Base-by-base conservation (phyloP, 225 moss, liverwort and hornwort genomes). In the Thuidium tamariscinum region DNA sequence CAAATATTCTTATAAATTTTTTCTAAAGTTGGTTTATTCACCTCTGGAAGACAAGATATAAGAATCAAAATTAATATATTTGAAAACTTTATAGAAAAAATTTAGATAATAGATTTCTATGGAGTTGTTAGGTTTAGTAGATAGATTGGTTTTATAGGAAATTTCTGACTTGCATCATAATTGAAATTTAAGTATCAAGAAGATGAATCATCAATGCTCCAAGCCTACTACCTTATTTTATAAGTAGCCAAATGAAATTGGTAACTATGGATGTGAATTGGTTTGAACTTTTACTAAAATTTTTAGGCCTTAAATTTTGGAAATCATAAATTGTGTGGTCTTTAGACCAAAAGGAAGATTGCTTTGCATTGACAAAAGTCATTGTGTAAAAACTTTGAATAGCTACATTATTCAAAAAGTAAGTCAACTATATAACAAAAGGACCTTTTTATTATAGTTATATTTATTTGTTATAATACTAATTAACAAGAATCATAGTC, bases 361-460 rank as follows among this genome's bases (percentile, higher is more conserved):
- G 0, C 5, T 42, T 42, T 27, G 9, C 5, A 9, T 70, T 3
- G 16, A 27, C 9, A 42, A 42, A 42, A 70, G 27, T 14, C 3
- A 16, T 4, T 2, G 0, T 15, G 0, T 1, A 70, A 70, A 42
- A 9, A 7, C n/a, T n/a, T 27, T 42, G 25, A 27, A 8, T 42
- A 42, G 9, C 9, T 70, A 3, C 1, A 42, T 42, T 27, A 21
- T 0, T 42, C 16, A 3, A 27, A 27, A 70, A 42, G 2, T 0
- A 2, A 16, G 0, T 29, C 17, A 44, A 44, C 0, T 0, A 2
- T 16, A 27, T 5, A 16, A 16, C 6, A 16, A 29, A 29, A 29
- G 5, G 16, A 2, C 0, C 9, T 2, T 42, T 0, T 42, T 2
- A 41, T 0, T 41, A 4, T 69, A 70, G 27, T 16, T 42, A 70